phyloP scores from a whole-genome alignment of 2,329 filamentous ascomycete genomes.

The Aspergillus clavatus region DNA sequence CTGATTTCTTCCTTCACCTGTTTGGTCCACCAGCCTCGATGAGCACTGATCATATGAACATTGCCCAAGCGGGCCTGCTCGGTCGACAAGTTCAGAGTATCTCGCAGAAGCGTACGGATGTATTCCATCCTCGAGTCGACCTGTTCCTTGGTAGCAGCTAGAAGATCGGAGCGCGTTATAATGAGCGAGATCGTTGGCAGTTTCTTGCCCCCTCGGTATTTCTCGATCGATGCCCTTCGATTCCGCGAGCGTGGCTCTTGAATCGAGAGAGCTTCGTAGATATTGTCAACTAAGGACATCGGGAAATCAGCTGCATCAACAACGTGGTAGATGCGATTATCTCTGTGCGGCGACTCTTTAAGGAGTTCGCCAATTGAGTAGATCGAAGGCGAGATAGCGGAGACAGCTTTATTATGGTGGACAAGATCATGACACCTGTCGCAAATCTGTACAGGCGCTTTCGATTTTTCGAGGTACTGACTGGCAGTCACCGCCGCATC shows the following conservation, averaged over 20 bases:
- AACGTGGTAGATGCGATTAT: constrained; percentile 93
- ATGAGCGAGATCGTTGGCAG: constrained; percentile 85
- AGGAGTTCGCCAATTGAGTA: constrained; percentile 79
- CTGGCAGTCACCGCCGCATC: constrained; percentile 17
- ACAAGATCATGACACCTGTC: constrained; percentile 79
- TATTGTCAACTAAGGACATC: constrained; percentile 78
- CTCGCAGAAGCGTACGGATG: constrained; percentile 68
- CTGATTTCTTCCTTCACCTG: constrained; percentile 81
- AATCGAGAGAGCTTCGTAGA: constrained; percentile 65
- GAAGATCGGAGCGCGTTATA: constrained; percentile 79
- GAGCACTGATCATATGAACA: constrained; percentile 78
- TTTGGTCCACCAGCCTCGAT: constrained; percentile 85
- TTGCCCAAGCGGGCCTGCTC: constrained; percentile 79
- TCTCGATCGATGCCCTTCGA: constrained; percentile 63
- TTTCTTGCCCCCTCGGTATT: constrained; percentile 62
- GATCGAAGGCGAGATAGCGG: constrained; percentile 76
- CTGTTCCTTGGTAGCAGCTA: constrained; percentile 77
- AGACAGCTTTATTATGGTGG: constrained; percentile 66
- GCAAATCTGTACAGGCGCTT: constrained; percentile 51
- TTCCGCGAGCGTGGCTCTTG: constrained; percentile 75
- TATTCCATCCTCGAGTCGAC: constrained; percentile 86
- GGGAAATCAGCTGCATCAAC: constrained; percentile 95
- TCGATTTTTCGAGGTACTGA: constrained; percentile 18
- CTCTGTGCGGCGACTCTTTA: constrained; percentile 78
- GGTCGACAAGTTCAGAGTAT: constrained; percentile 64